Percentiles rank a stretch among this genome's conserved stretches.
Evolutionary conservation across 1,284 basidiomycete species (phyloP).

Genomic region (Hymenochaete sp.): DNA sequence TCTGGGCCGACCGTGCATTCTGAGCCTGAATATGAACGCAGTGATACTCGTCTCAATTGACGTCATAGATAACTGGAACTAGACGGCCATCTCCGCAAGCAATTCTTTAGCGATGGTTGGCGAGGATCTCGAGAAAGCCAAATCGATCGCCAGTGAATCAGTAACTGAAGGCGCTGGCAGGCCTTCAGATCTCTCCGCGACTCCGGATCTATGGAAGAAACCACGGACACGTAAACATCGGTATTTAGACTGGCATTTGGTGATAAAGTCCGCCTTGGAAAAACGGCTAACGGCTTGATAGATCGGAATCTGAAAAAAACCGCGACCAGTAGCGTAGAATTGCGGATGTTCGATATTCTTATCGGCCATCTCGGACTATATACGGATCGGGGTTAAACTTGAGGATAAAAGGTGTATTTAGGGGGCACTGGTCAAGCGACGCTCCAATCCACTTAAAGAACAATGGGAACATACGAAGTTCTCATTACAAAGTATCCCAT

Average conservation of each 20-base stretch:
- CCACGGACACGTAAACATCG: constrained; percentile 71
- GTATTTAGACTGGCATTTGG: constrained; percentile 96
- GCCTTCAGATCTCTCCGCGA: constrained; percentile 48
- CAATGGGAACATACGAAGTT: constrained; percentile 83
- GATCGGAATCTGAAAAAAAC: constrained; percentile 86
- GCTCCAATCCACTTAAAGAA: constrained; percentile 55
- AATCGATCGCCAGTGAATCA: constrained; percentile 38
- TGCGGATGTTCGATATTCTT: not conserved
- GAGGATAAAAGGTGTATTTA: constrained; percentile 89
- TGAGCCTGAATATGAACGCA: constrained; percentile 82
- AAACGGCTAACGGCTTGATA: constrained; percentile 90
- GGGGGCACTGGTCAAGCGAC: constrained; percentile 96
- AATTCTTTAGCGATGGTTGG: constrained; percentile 65
- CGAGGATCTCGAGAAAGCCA: constrained; percentile 35
- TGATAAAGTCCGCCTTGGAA: constrained; percentile 82
- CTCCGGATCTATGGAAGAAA: no score
- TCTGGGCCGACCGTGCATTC: constrained; percentile 95
- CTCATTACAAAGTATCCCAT: constrained; percentile 94
- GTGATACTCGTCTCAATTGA: constrained; percentile 79
- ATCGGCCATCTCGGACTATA: constrained; percentile 39
- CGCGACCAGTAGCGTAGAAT: constrained; percentile 36
- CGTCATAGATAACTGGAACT: no score
- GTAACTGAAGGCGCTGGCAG: constrained; percentile 38
- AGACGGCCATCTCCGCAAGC: constrained; percentile 69
- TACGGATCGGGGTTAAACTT: constrained; percentile 98